Conservation (phyloP, 1,139 yeast genomes). For the Kodamaea ohmeri region DNA sequence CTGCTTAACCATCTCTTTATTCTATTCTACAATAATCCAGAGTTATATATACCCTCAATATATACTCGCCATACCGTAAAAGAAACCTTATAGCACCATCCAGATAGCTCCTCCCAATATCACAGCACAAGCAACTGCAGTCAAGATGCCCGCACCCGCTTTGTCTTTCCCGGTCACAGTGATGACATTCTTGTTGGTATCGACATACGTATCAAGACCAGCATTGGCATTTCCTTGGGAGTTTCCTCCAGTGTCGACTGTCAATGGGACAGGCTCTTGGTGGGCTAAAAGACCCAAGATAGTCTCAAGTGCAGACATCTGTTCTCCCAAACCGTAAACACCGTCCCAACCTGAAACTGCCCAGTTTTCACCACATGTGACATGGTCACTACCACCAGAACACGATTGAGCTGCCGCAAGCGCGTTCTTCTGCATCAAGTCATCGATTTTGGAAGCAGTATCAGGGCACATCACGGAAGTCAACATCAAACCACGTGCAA, state of each 20-base stretch:
- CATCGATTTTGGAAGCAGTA: conserved; percentile 47
- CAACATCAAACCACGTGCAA: conserved; percentile 70
- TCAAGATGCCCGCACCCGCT: conserved; percentile 50
- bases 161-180: conserved; percentile 36
- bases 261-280: conserved; percentile 53
- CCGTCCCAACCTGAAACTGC: conserved; percentile 70
- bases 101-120: conserved; percentile 42
- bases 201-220: conserved; percentile 28
- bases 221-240: conserved; percentile 50
- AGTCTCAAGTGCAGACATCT: conserved; percentile 81
- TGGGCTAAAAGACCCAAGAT: conserved; percentile 59
- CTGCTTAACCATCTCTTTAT: too few species aligned
- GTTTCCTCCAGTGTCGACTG: conserved; percentile 58
- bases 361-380: conserved; percentile 91
- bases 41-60: too few species aligned
- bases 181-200: conserved; percentile 30
- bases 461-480: conserved; percentile 73
- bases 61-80: too few species aligned
- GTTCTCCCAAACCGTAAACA: conserved; percentile 87
- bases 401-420: conserved; percentile 79
- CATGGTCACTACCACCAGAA: conserved; percentile 82
- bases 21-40: too few species aligned
- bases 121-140: conserved; percentile 40
- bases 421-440: conserved; percentile 61
- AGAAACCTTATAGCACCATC: conserved; percentile 45